Percentiles rank a stretch among this genome's conserved stretches.
phyloP scores from a whole-genome alignment of 495 filamentous ascomycete species.

The Neurospora sp. region DNA sequence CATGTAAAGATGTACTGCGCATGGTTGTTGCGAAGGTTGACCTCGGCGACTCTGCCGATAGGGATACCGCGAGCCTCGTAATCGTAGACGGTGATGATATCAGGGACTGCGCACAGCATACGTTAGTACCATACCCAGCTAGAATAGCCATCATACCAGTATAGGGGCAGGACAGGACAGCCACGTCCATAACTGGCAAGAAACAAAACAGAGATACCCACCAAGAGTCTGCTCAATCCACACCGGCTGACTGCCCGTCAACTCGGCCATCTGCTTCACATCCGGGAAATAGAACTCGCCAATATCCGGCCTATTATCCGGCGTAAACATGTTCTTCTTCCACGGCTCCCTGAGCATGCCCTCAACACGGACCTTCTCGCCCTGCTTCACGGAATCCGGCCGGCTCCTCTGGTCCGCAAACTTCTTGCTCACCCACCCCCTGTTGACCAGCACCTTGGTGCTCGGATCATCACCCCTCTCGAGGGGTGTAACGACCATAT shows the following conservation, averaged over 20 bases:
- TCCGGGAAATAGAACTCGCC: constrained; percentile 93
- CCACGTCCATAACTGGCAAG: background rate
- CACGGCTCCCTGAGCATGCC: constrained; percentile 82
- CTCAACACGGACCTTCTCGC: constrained; percentile 58
- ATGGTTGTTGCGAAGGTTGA: constrained; percentile 93
- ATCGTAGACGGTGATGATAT: constrained; percentile 61
- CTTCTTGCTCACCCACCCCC: constrained; percentile 81
- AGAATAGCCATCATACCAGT: background rate
- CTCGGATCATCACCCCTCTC: constrained; percentile 45
- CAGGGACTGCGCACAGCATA: constrained; percentile 48
- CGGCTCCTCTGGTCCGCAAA: constrained; percentile 52
- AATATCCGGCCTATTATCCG: constrained; percentile 70
- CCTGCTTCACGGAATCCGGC: constrained; percentile 48
- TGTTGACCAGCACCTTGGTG: constrained; percentile 63
- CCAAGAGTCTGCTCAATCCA: constrained; percentile 97
- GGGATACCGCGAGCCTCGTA: constrained; percentile 74
- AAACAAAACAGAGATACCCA: constrained; percentile 27
- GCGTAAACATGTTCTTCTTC: constrained; percentile 97
- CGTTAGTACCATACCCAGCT: background rate
- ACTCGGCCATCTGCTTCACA: constrained; percentile 80
- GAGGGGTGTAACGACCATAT: constrained; percentile 80
- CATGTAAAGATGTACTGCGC: constrained; percentile 98
- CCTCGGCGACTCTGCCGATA: constrained; percentile 82
- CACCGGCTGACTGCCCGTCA: constrained; percentile 75
- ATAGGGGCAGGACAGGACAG: background rate